Conservation (phyloP, 2,329 filamentous ascomycete species). For the Trichoderma sp. region DNA sequence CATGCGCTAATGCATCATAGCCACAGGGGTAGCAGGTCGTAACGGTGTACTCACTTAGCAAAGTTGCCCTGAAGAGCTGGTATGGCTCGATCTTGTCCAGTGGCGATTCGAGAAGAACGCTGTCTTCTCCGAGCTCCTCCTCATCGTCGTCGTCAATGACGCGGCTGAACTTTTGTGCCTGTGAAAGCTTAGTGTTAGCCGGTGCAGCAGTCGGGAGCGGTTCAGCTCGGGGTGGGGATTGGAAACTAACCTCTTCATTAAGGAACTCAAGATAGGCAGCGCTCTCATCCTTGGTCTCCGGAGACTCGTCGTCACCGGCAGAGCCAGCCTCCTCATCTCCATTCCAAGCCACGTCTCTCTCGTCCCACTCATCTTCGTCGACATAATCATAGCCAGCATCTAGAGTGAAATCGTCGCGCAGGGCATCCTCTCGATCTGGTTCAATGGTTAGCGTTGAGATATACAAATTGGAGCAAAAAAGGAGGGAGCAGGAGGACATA, state of each 20-base stretch:
- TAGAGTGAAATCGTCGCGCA: slow-evolving; percentile 81
- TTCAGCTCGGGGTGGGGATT: not conserved
- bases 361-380: slow-evolving; percentile 79
- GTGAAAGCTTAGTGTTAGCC: not conserved
- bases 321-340: slow-evolving; percentile 65
- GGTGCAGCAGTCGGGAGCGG: not conserved
- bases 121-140: slow-evolving; percentile 90
- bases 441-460: slow-evolving; percentile 29
- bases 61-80: slow-evolving; percentile 77
- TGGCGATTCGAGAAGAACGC: slow-evolving; percentile 87
- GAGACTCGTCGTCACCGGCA: slow-evolving; percentile 63
- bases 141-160: slow-evolving; percentile 70
- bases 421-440: slow-evolving; percentile 82
- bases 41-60: slow-evolving; percentile 68
- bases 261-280: slow-evolving; percentile 94
- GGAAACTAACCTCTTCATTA: slow-evolving; percentile 72
- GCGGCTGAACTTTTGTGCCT: slow-evolving; percentile 82
- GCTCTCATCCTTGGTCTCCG: slow-evolving; percentile 83
- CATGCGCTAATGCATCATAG: not conserved
- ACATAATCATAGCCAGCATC: slow-evolving; percentile 65
- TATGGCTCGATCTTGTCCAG: slow-evolving; percentile 96
- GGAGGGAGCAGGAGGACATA: slow-evolving; percentile 42
- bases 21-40: not conserved
- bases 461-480: not conserved
- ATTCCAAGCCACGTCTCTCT: slow-evolving; percentile 80